Evolutionary conservation across 345 rosid species (phyloP).

Genomic region (Excoecaria agallocha): DNA sequence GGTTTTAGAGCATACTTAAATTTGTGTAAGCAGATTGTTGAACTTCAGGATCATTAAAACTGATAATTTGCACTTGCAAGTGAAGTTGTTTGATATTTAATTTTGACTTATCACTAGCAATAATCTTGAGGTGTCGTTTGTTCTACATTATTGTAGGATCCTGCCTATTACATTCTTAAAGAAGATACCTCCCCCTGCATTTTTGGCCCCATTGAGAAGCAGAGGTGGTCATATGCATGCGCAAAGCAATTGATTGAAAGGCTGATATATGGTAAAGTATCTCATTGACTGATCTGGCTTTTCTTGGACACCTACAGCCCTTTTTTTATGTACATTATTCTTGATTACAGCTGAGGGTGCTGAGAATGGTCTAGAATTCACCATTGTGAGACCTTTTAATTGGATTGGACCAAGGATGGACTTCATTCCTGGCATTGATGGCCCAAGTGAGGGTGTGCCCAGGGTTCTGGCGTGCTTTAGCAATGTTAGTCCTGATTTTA

Average conservation of each 20-base stretch:
- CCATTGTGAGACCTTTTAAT: conserved; percentile 96
- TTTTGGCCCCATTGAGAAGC: conserved; percentile 97
- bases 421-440: conserved; percentile 97
- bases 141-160: conserved; percentile 56
- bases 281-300: not conserved
- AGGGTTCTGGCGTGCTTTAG: conserved; percentile 98
- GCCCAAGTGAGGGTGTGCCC: conserved; percentile 99
- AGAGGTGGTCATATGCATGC: conserved; percentile 99
- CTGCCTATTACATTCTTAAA: conserved; percentile 77
- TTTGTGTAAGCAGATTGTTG: not conserved
- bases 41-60: too few species aligned
- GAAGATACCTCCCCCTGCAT: conserved; percentile 95
- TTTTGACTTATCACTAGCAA: not conserved
- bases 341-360: conserved; percentile 87
- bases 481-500: conserved; percentile 56
- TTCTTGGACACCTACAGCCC: conserved; percentile 3
- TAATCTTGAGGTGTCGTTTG: not conserved
- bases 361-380: conserved; percentile 89
- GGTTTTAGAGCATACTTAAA: not conserved
- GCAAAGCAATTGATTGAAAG: conserved; percentile 99
- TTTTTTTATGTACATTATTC: not conserved
- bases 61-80: too few species aligned
- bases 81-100: not conserved
- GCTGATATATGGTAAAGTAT: conserved; percentile 70
- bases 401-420: conserved; percentile 99